Evolutionary conservation across 2,329 filamentous ascomycete genomes (phyloP).

Genomic region (Aureobasidium mangrovei): DNA sequence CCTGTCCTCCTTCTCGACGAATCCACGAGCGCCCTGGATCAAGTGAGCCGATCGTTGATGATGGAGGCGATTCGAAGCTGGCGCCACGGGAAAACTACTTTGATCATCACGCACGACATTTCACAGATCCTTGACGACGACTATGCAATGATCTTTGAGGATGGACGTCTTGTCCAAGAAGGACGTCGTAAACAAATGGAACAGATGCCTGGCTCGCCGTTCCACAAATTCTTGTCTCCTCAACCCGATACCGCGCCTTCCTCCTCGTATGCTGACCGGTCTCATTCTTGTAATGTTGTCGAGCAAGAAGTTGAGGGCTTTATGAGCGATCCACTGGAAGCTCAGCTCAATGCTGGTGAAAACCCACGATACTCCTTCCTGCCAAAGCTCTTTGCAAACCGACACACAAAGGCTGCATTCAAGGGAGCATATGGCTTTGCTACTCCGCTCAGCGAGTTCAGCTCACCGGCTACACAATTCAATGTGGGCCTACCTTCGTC

Average conservation of each 20-base stretch:
- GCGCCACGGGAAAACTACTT: constrained; percentile 74
- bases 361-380: constrained; percentile 22
- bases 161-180: constrained; percentile 58
- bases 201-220: constrained; percentile 23
- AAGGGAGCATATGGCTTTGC: constrained; percentile 3
- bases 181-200: constrained; percentile 55
- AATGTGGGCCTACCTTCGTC: background rate
- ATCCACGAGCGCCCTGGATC: constrained; percentile 76
- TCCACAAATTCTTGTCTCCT: constrained; percentile 24
- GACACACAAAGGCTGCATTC: constrained; percentile 8
- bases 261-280: background rate
- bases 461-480: background rate
- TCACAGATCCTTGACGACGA: constrained; percentile 64
- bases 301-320: background rate
- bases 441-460: background rate
- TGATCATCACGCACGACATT: constrained; percentile 88
- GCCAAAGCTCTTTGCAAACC: constrained; percentile 19
- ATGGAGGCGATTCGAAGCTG: constrained; percentile 69
- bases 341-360: constrained; percentile 22
- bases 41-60: constrained; percentile 56
- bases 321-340: constrained; percentile 21
- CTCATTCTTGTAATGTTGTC: background rate
- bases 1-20: constrained; percentile 82
- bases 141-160: constrained; percentile 71
- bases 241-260: background rate